These are phyloP conservation scores for Suhomyces kilbournensis DNA, from an alignment of 805 yeast species.

Conservation along the genomic window DNA sequence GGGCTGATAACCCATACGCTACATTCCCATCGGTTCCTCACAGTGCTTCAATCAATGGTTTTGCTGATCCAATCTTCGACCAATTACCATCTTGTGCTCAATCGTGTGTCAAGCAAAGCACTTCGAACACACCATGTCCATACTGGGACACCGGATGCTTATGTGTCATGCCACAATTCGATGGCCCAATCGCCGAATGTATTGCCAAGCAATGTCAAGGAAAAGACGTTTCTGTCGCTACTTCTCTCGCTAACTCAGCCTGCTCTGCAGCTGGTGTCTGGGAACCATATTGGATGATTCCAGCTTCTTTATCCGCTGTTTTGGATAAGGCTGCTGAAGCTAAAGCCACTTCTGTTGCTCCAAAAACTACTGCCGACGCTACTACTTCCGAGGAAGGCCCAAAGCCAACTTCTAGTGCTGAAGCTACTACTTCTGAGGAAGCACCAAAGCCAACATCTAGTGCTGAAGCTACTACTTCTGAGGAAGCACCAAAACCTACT, in stretches of 20 bases:
- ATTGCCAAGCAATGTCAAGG: constrained; percentile 24
- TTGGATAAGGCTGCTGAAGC: constrained; percentile 25
- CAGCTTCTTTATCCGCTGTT: constrained; percentile 20
- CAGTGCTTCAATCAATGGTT: constrained; percentile 47
- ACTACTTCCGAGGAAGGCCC: constrained; percentile 5
- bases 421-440: constrained; percentile 1
- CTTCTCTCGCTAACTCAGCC: constrained; percentile 28
- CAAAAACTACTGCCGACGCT: constrained; percentile 3
- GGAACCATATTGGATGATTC: constrained; percentile 32
- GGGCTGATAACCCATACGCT: constrained; percentile 33
- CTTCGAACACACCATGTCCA: constrained; percentile 41
- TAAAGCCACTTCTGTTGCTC: constrained; percentile 13
- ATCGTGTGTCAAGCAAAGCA: constrained; percentile 26
- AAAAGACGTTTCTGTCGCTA: constrained; percentile 26
- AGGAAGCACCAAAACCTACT: neutral
- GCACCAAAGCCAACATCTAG: constrained; percentile 8
- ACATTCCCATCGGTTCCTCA: constrained; percentile 47
- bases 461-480: constrained; percentile 6
- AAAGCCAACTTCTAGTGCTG: constrained; percentile 4
- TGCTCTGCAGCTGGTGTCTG: constrained; percentile 36
- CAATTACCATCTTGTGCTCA: constrained; percentile 42
- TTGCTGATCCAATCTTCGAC: constrained; percentile 43
- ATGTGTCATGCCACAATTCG: constrained; percentile 40
- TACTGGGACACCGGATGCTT: constrained; percentile 48
- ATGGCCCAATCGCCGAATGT: constrained; percentile 34